A percentile compares a stretch with the other conserved stretches of the same genome.
These are phyloP conservation scores for Yarrowia osloensis DNA, from an alignment of 805 yeast genomes.

Conservation along the genomic window DNA sequence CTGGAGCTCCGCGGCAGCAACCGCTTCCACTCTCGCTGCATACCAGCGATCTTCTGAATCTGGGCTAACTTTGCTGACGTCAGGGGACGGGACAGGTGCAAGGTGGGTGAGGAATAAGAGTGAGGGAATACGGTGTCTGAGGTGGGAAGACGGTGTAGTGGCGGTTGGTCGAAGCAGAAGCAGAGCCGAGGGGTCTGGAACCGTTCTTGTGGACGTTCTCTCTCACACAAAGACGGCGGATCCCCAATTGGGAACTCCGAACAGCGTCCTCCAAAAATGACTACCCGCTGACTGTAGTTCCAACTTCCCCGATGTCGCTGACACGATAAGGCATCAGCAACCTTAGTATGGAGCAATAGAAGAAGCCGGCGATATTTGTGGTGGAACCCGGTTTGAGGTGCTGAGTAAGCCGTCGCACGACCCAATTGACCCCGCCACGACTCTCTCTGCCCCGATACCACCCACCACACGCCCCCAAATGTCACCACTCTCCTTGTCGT, in stretches of 20 bases:
- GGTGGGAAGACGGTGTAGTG: neutral
- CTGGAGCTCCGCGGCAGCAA: no score
- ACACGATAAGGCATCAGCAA: constrained; percentile 27
- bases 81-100: constrained; percentile 22
- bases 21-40: no score
- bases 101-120: neutral
- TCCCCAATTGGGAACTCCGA: neutral
- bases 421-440: neutral
- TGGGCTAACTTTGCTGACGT: constrained; percentile 16
- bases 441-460: neutral
- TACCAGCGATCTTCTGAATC: neutral
- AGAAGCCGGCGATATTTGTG: no score
- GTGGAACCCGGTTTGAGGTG: neutral
- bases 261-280: neutral
- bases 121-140: constrained; percentile 11
- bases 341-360: neutral
- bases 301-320: neutral
- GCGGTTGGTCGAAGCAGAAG: no score
- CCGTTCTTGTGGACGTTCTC: no score
- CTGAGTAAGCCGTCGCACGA: neutral
- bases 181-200: no score
- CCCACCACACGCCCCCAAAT: neutral
- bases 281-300: neutral
- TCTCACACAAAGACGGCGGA: neutral
- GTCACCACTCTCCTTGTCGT: neutral